Base-by-base conservation (phyloP, 257 asterid species). In the Apocynum venetum region DNA sequence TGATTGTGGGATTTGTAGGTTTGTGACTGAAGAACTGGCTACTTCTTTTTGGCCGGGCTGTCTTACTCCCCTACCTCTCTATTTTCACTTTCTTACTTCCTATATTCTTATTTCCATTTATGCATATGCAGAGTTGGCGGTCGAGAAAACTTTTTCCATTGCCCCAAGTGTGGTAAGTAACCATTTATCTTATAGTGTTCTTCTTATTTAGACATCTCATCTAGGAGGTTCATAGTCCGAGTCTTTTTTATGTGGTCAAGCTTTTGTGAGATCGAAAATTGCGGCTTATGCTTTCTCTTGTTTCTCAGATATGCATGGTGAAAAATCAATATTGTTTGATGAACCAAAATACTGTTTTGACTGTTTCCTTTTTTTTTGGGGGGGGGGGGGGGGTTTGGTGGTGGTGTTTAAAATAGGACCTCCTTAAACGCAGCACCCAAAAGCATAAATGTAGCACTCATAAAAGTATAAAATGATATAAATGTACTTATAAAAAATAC, bases 1-100 rank as follows among this genome's bases (percentile, higher is more conserved):
- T 85, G 97, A 92, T 59, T 94, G 98, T 70, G 97, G 98, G 77
- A 94, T 94, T 82, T 94, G 98, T 87, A 89, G 98, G 98, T 94
- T 84, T 79, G 82, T 81, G 51, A 35, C 57, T 78, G 52, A 72
- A 63, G 59, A 46, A 60, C 60, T 66, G 51, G 8, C 61, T 55
- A 14, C 15, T 73, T 53, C 4, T 46, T 77, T 8, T 46, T 43
- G 35, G 15, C 4, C 2, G 40, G 25, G 11, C 4, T 68, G 17
- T 43, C 44, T 17, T 41, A 46, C 10, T 8, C 11, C 15, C 48
- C 19, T 51, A 14, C 13, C 11, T 25, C 49, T 35, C 1, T 2
- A 17, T 76, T 8, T 20, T 66, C 25, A 41, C 57, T 36, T 4
- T 53, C 63, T 65, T 52, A 59, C 47, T 63, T 64, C 43, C 41